Base-by-base conservation (phyloP, 2,329 filamentous ascomycete species). In the Fusarium camptoceras region DNA sequence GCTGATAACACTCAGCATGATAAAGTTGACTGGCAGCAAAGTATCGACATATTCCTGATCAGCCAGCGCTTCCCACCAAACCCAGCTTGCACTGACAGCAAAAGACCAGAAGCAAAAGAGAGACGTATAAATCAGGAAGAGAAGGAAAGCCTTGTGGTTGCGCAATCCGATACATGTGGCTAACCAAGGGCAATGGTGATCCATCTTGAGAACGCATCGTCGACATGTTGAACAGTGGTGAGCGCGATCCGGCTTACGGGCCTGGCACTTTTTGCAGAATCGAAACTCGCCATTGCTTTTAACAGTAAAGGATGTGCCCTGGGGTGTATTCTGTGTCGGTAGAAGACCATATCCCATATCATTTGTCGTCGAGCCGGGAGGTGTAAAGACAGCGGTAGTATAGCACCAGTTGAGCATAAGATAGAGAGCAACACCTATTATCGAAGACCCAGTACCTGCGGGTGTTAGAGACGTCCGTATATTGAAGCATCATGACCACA, bases 121-220 rank as follows among this genome's bases (percentile, higher is more conserved):
- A 6, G 91, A 93, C 0, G 93, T 94, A 79, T 99, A 98, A 59
- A 94, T 87, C 27, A 99, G 85, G 79, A 98, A 99, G 5, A 98
- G 86, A 55, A 99, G 80, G 78, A 99, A 99, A 0, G 94, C 87
- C 82, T 99, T 99, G 85, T 98, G 97, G 81, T 99, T 99, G 77
- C 89, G 89, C 70, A 99, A 84, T 22, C 96, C 96, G 64, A 99
- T 92, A 80, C 96, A 99, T 6, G 94, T 97, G 28, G 96, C 95
- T 51, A 99, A 87, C 96, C 96, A 99, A 18, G 96, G 96, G 79
- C 96, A 99, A 83, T 99, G 96, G 80, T 99, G 96, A 78, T 99
- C 96, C 96, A 99, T 99, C 85, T 99, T 99, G 79, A 99, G 86
- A 27, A 99, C 94, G 79, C 96, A 99, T 76, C 92, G 91, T 73